These are phyloP conservation scores for Odontarrhena argentea DNA, from an alignment of 345 rosid genomes.

Conservation along the genomic window DNA sequence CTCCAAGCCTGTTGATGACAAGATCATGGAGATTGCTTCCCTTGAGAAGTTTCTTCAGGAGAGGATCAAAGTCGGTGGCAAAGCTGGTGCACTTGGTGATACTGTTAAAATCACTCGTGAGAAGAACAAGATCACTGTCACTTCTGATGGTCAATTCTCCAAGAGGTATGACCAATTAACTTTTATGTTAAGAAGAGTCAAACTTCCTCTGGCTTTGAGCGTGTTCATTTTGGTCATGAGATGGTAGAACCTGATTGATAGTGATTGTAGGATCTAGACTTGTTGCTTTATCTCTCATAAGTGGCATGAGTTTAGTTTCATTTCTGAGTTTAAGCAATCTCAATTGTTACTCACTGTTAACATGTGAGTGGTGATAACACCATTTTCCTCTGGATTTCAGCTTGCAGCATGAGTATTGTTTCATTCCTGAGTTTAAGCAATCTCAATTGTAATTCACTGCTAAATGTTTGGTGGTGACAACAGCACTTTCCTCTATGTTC, in stretches of 20 bases:
- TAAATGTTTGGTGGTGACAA: too few species aligned
- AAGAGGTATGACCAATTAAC: constrained; percentile 52
- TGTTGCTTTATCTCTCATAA: not conserved
- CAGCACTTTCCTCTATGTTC: too few species aligned
- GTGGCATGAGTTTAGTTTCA: not conserved
- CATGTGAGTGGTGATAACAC: too few species aligned
- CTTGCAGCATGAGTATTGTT: not conserved
- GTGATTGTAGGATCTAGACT: not conserved
- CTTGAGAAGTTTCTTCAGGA: constrained; percentile 84
- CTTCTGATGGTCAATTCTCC: constrained; percentile 75
- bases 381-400: too few species aligned
- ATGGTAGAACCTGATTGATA: not conserved
- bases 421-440: not conserved
- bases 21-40: constrained; percentile 71
- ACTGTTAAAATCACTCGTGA: constrained; percentile 58
- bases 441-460: not conserved
- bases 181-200: not conserved
- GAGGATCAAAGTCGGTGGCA: constrained; percentile 81
- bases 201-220: not conserved
- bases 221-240: not conserved
- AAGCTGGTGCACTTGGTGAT: constrained; percentile 79
- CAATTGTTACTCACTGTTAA: not conserved
- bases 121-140: constrained; percentile 66
- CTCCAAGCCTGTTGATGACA: constrained; percentile 47
- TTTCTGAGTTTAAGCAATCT: not conserved